Base-by-base conservation (phyloP, 1,284 basidiomycete genomes). In the Ceratobasidium sp. region DNA sequence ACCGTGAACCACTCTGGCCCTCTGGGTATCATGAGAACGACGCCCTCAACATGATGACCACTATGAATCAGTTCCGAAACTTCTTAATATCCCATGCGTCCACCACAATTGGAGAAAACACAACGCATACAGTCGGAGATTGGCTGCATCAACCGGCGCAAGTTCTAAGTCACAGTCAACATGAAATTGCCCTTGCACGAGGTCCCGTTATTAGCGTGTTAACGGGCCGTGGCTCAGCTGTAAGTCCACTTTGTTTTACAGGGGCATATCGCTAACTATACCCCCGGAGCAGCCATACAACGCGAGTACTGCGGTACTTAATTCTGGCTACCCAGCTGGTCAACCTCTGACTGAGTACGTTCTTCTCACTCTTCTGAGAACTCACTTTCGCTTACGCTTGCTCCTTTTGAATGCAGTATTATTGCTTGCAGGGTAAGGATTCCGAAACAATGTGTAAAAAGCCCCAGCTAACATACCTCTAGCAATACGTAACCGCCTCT, bases 191-290 rank as follows among this genome's bases (percentile, higher is more conserved):
- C 5, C 87, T 95, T 80, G 88, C 90, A 83, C 95, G 94, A 83
- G 94, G 94, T 12, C 86, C 89, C 28, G 87, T 95, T 6, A 85
- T 95, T 71, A 89, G 90, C 15, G 86, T 95, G 44, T 82, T 95
- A 81, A 96, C 94, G 23, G 95, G 94, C 85, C 91, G 94, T 80
- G 93, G 92, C 26, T 92, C 91, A 78, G 91, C 92, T 20, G 91
- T 93, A 83, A 78, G 90, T 83, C 12, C 73, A 60, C 51, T 44
- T 26, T 9, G 28, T 15, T 23, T 66, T 13, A 4, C 49, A 28
- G n/a, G 3, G 42, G 2, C 20, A 7, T 28, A 7, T 63, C 7
- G 33, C 28, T 28, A n/a, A 67, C 49, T 40, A 28, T 26, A 44
- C 18, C n/a, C 18, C 12, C 28, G 6, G n/a, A 40, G 12, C n/a